Evolutionary conservation across 2,329 filamentous ascomycete genomes (phyloP), one percentile per base, ranked within the genome.

Genomic region (Pseudopyricularia javanii): DNA sequence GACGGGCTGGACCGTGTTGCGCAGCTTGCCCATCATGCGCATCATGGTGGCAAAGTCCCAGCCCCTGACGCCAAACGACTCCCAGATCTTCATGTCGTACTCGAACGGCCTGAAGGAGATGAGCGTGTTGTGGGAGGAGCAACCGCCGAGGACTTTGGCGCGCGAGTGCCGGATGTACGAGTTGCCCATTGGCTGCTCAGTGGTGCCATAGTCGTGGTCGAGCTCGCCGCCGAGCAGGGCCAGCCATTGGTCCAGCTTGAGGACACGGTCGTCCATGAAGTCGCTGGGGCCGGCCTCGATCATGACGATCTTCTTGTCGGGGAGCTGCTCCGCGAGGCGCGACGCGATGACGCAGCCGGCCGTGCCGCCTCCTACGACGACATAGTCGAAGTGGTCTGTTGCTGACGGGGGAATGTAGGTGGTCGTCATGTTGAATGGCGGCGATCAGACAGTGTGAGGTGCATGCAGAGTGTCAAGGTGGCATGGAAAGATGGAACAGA

Each of bases 101-200:
- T 90, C 82, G 64, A 95, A 94, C 7, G 90, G 88, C 26, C 89
- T 82, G 79, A 95, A 95, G 17, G 87, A 93, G 68, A 95, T 95
- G 62, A 95, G 76, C 20, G 90, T 95, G 72, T 95, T 95, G 77
- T 95, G 90, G 55, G 86, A 91, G 47, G 89, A 94, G 76, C 90
- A 95, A 59, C 90, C 90, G 60, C 90, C 90, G 30, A 95, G 79
- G 37, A 95, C 89, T 74, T 95, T 95, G 58, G 90, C 90, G 57
- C 90, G 85, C 14, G 90, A 94, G 73, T 95, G 90, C 58, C 89
- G 83, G 71, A 95, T 95, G 71, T 89, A 79, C 54, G 87, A 93
- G 75, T 95, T 95, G 64, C 89, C 78, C 72, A 82, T 93, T 58
- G 89, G 89, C 73, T 95, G 90, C 70, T 94, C 88, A 49, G 83